A percentile compares a stretch with the other conserved stretches of the same genome.
Conservation (phyloP, 495 filamentous ascomycete genomes). For the Penicillium mononematosum region DNA sequence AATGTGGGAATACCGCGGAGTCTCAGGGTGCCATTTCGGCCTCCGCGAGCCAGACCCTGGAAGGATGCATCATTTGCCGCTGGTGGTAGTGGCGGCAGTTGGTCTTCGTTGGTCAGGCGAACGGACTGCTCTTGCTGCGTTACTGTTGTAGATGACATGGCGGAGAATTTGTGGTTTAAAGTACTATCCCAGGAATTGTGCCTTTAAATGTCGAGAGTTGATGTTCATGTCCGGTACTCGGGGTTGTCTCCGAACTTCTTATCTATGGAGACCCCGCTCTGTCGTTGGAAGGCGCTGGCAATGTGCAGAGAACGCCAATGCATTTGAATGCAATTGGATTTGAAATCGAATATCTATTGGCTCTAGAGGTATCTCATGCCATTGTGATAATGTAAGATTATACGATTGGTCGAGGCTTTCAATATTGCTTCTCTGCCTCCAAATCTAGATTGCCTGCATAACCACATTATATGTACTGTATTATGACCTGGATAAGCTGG, state of each 20-base stretch:
- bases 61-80: conserved; percentile 32
- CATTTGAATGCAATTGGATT: background rate
- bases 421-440: background rate
- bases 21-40: conserved; percentile 44
- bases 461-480: background rate
- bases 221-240: background rate
- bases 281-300: conserved; percentile 16
- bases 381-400: background rate
- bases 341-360: background rate
- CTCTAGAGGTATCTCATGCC: background rate
- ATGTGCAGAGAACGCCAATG: background rate
- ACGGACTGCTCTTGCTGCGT: conserved; percentile 21
- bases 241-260: conserved; percentile 13
- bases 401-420: background rate
- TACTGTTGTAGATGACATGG: conserved; percentile 26
- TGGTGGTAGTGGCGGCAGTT: conserved; percentile 23
- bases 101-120: conserved; percentile 22
- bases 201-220: background rate
- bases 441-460: background rate
- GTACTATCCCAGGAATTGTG: background rate
- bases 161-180: background rate
- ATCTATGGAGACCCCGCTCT: conserved; percentile 21
- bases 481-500: background rate
- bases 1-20: conserved; percentile 59
- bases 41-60: conserved; percentile 42